A percentile compares a stretch with the other conserved stretches of the same genome.
Conservation (phyloP, 1,284 basidiomycete genomes). For the Coniophora puteana region DNA sequence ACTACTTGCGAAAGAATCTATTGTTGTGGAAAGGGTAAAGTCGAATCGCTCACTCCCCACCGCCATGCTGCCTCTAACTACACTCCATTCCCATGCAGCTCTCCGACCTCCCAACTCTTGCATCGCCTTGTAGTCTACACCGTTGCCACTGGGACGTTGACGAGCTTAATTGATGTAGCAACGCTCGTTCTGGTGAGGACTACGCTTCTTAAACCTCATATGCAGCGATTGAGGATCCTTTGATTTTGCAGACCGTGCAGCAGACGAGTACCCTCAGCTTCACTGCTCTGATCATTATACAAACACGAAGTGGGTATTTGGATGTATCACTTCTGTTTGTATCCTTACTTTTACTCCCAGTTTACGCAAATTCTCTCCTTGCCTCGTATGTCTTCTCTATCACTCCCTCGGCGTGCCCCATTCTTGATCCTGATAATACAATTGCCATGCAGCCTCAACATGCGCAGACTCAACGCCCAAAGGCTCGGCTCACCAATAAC, state of each 20-base stretch:
- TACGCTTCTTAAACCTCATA: no score
- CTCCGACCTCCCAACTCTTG: no score
- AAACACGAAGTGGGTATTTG: slow-evolving; percentile 22
- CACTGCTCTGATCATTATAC: slow-evolving; percentile 18
- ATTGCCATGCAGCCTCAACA: background rate
- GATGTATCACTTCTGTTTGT: background rate
- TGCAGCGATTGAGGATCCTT: background rate
- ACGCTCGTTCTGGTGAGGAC: slow-evolving; percentile 23
- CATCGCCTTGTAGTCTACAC: no score
- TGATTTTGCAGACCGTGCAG: slow-evolving; percentile 11
- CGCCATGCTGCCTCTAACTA: no score
- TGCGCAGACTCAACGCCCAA: slow-evolving; percentile 21
- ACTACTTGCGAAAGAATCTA: background rate
- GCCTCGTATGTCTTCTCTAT: slow-evolving; percentile 19
- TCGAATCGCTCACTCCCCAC: slow-evolving; percentile 9
- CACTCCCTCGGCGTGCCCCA: no score
- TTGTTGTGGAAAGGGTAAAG: background rate
- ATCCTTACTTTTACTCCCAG: slow-evolving; percentile 4
- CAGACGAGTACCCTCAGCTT: slow-evolving; percentile 18
- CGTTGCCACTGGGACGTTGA: slow-evolving; percentile 23
- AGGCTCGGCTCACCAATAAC: slow-evolving; percentile 16
- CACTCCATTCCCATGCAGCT: no score
- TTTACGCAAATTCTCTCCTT: slow-evolving; percentile 26
- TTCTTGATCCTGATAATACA: background rate
- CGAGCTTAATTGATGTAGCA: slow-evolving; percentile 24